A percentile compares a stretch with the other conserved stretches of the same genome.
Conservation (phyloP, 345 rosid genomes). For the Syzygium grande region DNA sequence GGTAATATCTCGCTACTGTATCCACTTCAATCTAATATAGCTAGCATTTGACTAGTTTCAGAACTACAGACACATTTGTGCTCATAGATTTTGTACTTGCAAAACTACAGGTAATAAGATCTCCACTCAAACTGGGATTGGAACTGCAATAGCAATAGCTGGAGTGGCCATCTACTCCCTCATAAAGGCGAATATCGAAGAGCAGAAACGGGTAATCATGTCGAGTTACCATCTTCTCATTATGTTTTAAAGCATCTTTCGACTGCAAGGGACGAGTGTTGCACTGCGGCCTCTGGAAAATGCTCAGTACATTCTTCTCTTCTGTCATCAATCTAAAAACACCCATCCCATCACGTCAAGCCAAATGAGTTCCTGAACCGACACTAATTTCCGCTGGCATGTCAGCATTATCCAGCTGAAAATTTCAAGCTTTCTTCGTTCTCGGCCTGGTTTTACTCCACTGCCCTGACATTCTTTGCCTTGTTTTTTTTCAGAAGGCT, state of each 20-base stretch:
- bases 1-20: conserved; percentile 23
- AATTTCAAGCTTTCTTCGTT: background rate
- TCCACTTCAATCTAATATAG: background rate
- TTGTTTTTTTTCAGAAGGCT: background rate
- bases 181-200: conserved; percentile 90
- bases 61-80: background rate
- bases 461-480: background rate
- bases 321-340: background rate
- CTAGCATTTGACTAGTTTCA: background rate
- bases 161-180: conserved; percentile 81
- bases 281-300: background rate
- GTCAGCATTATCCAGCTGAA: background rate
- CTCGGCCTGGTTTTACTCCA: background rate
- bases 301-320: background rate
- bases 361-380: background rate
- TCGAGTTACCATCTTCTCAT: background rate
- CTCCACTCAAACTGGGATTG: conserved; percentile 85
- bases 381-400: background rate
- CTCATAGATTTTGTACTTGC: background rate
- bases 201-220: conserved; percentile 69
- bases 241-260: background rate
- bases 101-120: conserved; percentile 69
- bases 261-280: background rate
- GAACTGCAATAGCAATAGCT: conserved; percentile 79
- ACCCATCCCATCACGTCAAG: background rate